A percentile compares a stretch with the other conserved stretches of the same genome.
These are phyloP conservation scores for Fraxinus velutina DNA, from an alignment of 305 asterid species.

Conservation along the genomic window DNA sequence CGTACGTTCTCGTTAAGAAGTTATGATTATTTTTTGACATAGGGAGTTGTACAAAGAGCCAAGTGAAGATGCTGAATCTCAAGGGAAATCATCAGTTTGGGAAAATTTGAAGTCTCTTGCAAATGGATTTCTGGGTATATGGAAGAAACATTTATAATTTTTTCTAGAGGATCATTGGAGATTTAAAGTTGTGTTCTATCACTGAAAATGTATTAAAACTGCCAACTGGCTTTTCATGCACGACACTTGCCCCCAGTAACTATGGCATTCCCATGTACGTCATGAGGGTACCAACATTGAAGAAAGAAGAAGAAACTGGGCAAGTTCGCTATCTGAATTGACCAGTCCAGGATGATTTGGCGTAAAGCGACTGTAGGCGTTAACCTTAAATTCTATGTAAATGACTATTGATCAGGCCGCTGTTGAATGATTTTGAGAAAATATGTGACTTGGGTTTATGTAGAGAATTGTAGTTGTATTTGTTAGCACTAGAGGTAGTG, in stretches of 20 bases:
- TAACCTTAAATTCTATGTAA: not conserved
- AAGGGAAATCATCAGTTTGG: conserved; percentile 51
- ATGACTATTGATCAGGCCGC: not conserved
- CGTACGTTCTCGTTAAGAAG: not conserved
- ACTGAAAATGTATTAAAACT: not conserved
- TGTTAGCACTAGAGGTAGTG: not conserved
- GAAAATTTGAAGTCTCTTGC: conserved; percentile 65
- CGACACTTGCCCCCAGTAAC: not conserved
- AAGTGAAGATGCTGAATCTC: conserved; percentile 29
- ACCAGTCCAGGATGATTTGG: not conserved
- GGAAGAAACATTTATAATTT: conserved; percentile 43
- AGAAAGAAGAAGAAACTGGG: not conserved
- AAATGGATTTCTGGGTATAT: conserved; percentile 50
- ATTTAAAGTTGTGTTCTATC: not conserved
- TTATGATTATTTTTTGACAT: conserved; percentile 6
- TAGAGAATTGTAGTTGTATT: not conserved
- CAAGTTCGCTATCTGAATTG: not conserved
- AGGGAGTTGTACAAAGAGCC: conserved; percentile 45
- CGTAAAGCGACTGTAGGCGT: not conserved
- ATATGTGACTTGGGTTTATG: not conserved
- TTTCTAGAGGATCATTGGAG: not conserved
- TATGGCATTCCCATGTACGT: not conserved
- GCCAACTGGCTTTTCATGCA: not conserved
- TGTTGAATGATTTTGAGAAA: not conserved
- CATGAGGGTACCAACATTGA: not conserved